These are phyloP conservation scores for Collybia sp. DNA, from an alignment of 768 basidiomycete genomes.

Conservation along the genomic window DNA sequence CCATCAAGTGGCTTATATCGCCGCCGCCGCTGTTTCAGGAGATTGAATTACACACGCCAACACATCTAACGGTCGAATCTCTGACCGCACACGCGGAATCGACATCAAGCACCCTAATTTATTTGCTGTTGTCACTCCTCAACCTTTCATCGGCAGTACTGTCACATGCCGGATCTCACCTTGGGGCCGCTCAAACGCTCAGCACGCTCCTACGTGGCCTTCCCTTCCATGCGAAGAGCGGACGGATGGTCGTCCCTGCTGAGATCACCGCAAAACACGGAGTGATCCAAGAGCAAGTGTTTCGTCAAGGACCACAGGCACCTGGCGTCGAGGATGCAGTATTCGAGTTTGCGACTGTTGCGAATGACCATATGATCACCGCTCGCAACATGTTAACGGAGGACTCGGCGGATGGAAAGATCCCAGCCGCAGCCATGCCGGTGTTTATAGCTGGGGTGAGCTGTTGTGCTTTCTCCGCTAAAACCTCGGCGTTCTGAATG, in stretches of 20 bases:
- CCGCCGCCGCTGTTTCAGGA: slow-evolving; percentile 38
- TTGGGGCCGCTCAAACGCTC: slow-evolving; percentile 72
- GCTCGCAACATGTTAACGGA: slow-evolving; percentile 66
- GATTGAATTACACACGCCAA: slow-evolving; percentile 57
- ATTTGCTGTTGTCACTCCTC: slow-evolving; percentile 68
- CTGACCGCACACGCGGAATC: slow-evolving; percentile 74
- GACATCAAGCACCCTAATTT: slow-evolving; percentile 74
- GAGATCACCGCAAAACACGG: slow-evolving; percentile 78
- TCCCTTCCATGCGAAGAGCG: slow-evolving; percentile 70
- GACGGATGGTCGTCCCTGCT: slow-evolving; percentile 73
- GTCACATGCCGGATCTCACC: slow-evolving; percentile 78
- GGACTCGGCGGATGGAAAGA: slow-evolving; percentile 38
- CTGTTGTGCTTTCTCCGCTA: slow-evolving; percentile 22
- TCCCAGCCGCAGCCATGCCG: slow-evolving; percentile 59
- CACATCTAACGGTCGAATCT: slow-evolving; percentile 64
- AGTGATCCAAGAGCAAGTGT: slow-evolving; percentile 77
- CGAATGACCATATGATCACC: slow-evolving; percentile 75
- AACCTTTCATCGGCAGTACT: slow-evolving; percentile 47
- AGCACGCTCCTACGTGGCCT: slow-evolving; percentile 69
- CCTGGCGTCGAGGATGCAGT: slow-evolving; percentile 72
- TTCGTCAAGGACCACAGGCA: slow-evolving; percentile 50
- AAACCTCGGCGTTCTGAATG: slow-evolving; percentile 10
- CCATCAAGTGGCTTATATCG: slow-evolving; percentile 7
- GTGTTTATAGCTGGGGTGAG: slow-evolving; percentile 71
- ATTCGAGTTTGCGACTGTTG: slow-evolving; percentile 77